A percentile compares a stretch with the other conserved stretches of the same genome.
phyloP scores from a whole-genome alignment of 2,329 filamentous ascomycete species.

The Ophiobolus disseminans region DNA sequence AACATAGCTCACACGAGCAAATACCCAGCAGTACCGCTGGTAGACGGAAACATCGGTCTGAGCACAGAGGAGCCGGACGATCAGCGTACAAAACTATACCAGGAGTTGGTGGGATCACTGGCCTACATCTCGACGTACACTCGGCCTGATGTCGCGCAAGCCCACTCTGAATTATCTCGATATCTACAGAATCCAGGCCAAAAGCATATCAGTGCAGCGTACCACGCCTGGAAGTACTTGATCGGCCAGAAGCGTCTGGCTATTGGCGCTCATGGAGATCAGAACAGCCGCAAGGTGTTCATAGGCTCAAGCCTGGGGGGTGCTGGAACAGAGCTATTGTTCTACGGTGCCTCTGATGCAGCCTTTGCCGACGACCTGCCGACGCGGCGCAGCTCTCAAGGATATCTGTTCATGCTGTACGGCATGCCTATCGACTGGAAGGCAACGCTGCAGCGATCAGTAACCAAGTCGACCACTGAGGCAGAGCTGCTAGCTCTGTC shows the following conservation, averaged over 20 bases:
- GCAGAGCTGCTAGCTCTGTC: constrained; percentile 11
- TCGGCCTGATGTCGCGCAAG: constrained; percentile 14
- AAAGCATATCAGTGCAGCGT: constrained; percentile 7
- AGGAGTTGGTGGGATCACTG: constrained; percentile 18
- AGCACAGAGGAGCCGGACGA: background rate
- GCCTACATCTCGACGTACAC: constrained; percentile 13
- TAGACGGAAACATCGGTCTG: constrained; percentile 2
- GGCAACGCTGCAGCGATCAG: no score
- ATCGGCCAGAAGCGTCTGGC: constrained; percentile 2
- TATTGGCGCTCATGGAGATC: constrained; percentile 1
- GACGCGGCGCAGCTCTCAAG: constrained; percentile 13
- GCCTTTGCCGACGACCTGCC: constrained; percentile 7
- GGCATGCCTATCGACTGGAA: no score
- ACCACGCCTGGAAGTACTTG: background rate
- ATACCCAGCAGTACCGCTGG: background rate
- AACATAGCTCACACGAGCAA: constrained; percentile 3
- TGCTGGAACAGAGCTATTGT: background rate
- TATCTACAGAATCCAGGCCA: constrained; percentile 18
- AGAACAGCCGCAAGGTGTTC: background rate
- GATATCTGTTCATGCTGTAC: no score
- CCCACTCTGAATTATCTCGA: background rate
- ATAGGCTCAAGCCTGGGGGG: background rate
- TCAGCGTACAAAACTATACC: constrained; percentile 14
- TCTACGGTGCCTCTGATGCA: background rate
- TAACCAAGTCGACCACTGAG: no score